phyloP scores from a whole-genome alignment of 129 eudicot species.

The Flaveria linearis region DNA sequence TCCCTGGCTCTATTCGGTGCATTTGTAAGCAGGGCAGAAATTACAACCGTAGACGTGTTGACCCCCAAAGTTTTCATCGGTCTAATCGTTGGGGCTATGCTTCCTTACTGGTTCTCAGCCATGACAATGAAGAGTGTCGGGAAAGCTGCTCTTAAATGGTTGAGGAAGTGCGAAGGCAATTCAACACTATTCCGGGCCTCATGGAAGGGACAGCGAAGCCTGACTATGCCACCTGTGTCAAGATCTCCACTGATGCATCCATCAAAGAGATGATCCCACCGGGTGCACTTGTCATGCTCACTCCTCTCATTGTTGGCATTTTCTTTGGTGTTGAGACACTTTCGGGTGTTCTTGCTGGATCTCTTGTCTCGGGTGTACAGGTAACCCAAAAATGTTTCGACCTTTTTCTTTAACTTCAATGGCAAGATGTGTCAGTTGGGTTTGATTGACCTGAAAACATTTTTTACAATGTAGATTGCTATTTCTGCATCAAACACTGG shows the following conservation, averaged over 20 bases:
- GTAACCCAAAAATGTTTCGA: constrained; percentile 28
- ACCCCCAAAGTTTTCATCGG: constrained; percentile 84
- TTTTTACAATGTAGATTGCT: constrained; percentile 60
- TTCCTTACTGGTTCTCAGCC: constrained; percentile 91
- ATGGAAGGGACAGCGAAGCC: constrained; percentile 86
- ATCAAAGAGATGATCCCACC: constrained; percentile 91
- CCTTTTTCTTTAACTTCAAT: not conserved
- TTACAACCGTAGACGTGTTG: constrained; percentile 67
- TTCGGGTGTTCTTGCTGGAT: constrained; percentile 88
- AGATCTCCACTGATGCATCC: constrained; percentile 93
- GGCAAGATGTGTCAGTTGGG: not conserved
- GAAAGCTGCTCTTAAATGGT: constrained; percentile 84
- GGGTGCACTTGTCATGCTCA: constrained; percentile 91
- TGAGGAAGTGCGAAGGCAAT: constrained; percentile 83
- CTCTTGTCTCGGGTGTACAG: constrained; percentile 91
- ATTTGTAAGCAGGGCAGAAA: constrained; percentile 74
- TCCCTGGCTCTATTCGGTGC: constrained; percentile 86
- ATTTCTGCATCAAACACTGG: constrained; percentile 98
- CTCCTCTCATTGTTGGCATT: constrained; percentile 81
- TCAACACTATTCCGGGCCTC: constrained; percentile 80
- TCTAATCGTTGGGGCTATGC: constrained; percentile 79
- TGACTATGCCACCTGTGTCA: constrained; percentile 86
- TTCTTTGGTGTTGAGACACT: constrained; percentile 88
- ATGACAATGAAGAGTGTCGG: constrained; percentile 96
- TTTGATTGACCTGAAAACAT: not conserved